A percentile compares a stretch with the other conserved stretches of the same genome.
Evolutionary conservation across 345 rosid species (phyloP).

Genomic region (Citrus sinensis): DNA sequence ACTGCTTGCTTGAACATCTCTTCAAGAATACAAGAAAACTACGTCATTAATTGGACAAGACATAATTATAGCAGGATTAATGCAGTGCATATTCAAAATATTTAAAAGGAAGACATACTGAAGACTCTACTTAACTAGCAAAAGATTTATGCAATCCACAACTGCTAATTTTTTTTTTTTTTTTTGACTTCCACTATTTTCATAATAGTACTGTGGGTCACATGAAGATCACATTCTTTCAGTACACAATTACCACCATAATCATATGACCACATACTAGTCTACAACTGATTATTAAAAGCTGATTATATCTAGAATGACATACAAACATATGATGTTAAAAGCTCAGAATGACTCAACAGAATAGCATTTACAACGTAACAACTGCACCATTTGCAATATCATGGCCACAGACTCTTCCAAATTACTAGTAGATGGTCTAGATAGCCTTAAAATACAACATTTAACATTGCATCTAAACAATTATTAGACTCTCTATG

Average conservation of each 20-base stretch:
- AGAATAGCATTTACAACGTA: background rate
- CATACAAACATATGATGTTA: background rate
- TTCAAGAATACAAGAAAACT: conserved; percentile 25
- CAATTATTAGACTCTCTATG: background rate
- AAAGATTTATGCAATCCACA: background rate
- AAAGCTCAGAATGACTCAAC: background rate
- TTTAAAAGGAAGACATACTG: background rate
- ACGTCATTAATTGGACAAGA: conserved; percentile 21
- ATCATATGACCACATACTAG: background rate
- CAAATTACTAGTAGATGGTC: background rate
- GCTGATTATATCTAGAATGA: background rate
- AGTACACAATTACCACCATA: background rate
- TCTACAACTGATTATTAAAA: background rate
- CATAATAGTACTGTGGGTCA: background rate
- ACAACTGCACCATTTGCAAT: too few species aligned
- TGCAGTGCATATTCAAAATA: background rate
- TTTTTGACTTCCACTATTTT: background rate
- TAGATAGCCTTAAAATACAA: background rate
- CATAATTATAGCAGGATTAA: background rate
- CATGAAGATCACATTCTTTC: background rate
- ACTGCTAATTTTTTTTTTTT: background rate
- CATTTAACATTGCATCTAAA: background rate
- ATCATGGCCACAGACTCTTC: background rate
- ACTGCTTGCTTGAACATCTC: conserved; percentile 99
- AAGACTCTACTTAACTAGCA: background rate